Base-by-base conservation (phyloP, 352 stramenopile genomes). In the Phytophthora chlamydospora region DNA sequence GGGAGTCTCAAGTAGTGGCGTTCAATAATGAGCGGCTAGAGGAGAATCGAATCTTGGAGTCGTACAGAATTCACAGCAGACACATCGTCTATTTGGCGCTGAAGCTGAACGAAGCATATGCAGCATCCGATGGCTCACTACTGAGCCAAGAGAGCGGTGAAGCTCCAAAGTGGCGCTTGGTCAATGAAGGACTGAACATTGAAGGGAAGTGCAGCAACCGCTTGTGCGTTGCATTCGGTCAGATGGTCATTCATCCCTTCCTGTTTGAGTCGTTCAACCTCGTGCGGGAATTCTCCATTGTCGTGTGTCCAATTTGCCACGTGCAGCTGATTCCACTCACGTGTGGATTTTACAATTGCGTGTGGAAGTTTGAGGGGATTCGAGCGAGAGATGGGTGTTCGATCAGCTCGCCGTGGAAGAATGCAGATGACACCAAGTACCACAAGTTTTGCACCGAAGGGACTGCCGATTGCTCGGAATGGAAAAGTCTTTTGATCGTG, bases 21-120 rank as follows among this genome's bases (percentile, higher is more conserved):
- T 98, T 97, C 66, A 89, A 73, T 21, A 89, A 89, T 21, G 88
- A 94, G 62, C 90, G 96, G 69, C 76, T 98, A 8, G 88, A 97
- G 66, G 90, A 96, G 58, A 70, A 71, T 17, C 90, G 93, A 51
- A 91, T 85, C 10, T 64, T 98, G 14, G 74, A 80, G 53, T 86
- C 97, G 64, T 98, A 96, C 79, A 75, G 91, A 42, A 91, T 98
- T 39, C 68, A 95, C 62, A 93, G 94, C 63, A 81, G 95, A 57
- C 93, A 75, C 50, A 96, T 75, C 17, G 61, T 98, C 8, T 85
- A 97, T 67, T 76, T 97, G 39, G 86, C 96, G 8, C 63, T 97
- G 10, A 73, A 78, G 31, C 71, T 97, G 29, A 73, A 80, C 29
- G 62, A 67, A 64, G 66, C 63, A 34, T 43, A 62, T 61, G 43